Evolutionary conservation across 192 early-diverging fungal genomes (phyloP), one percentile per base, ranked within the genome.

Genomic region (Entomortierella chlamydospora): DNA sequence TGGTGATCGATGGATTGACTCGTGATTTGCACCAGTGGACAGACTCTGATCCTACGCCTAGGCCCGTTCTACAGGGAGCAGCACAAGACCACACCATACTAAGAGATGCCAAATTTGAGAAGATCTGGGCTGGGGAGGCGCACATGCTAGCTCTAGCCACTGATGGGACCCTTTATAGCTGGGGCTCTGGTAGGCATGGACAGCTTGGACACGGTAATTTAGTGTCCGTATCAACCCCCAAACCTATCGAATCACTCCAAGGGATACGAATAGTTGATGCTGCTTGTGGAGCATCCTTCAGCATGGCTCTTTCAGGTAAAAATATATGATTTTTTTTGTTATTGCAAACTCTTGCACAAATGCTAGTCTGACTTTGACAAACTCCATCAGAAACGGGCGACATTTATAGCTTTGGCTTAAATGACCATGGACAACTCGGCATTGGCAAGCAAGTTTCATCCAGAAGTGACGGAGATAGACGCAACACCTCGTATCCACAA

Each of bases 111-210:
- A 70, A 54, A 26, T 79, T 70, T 56, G 26, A 42, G 8, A 57
- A 31, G 5, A 50, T 79, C 0, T 79, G 76, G 76, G 61, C 76
- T 4, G 82, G 82, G 29, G 82, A 83, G 25, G 73, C 68, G 12
- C 82, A 83, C 53, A 64, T 72, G 26, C 34, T 83, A 10, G 71
- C 74, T 8, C 50, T 81, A 0, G 66, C 62, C 5, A 13, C 2
- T 15, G 39, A 74, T 31, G 76, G 82, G 1, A 63, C 68, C 33
- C 64, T 83, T 2, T 81, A 68, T 45, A 81, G 70, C 41, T 83
- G 82, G 77, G 82, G 82, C n/a, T 71, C 71, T 13, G 72, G 77
- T n/a, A 57, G 82, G 57, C 55, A 76, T 68, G 77, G 82, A n/a
- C 82, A 83, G 43, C 61, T 83, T 13, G 82, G 82, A 1, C 72